Conservation (phyloP, 768 basidiomycete species). For the Gloeophyllum trabeum region DNA sequence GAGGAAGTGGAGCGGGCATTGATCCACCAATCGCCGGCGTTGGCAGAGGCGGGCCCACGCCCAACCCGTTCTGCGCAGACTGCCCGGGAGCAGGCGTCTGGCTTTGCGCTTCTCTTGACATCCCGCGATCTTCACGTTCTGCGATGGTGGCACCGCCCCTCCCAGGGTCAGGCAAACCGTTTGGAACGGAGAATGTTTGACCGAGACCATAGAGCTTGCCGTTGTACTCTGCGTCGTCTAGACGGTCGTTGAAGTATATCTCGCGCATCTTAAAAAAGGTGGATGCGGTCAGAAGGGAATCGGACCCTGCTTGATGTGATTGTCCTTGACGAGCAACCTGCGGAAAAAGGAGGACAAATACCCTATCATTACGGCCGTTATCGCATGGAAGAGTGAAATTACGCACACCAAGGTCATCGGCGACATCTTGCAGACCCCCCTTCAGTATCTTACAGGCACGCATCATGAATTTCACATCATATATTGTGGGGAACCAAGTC, state of each 20-base stretch:
- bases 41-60: too few species aligned
- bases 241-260: conserved; percentile 80
- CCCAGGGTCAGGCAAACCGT: conserved; percentile 53
- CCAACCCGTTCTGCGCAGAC: too few species aligned
- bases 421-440: conserved; percentile 91
- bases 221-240: conserved; percentile 76
- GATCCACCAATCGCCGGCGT: conserved; percentile 1
- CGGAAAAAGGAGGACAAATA: conserved; percentile 1
- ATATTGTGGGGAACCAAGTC: conserved; percentile 93
- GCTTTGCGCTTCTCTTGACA: conserved; percentile 38
- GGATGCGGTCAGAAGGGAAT: conserved; percentile 84
- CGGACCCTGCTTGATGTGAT: conserved; percentile 96
- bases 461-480: conserved; percentile 98
- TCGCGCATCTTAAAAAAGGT: conserved; percentile 97
- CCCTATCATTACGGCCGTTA: neutral
- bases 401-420: conserved; percentile 88
- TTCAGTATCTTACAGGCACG: conserved; percentile 70
- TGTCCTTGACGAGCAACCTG: conserved; percentile 84
- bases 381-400: neutral
- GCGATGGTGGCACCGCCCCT: conserved; percentile 74
- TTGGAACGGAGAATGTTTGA: conserved; percentile 59
- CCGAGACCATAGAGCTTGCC: conserved; percentile 80
- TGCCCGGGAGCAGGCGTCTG: conserved; percentile 41
- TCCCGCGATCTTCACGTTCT: conserved; percentile 59
- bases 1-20: conserved; percentile 8